phyloP scores from a whole-genome alignment of 306 rosid species.

The Vachellia collinsii region DNA sequence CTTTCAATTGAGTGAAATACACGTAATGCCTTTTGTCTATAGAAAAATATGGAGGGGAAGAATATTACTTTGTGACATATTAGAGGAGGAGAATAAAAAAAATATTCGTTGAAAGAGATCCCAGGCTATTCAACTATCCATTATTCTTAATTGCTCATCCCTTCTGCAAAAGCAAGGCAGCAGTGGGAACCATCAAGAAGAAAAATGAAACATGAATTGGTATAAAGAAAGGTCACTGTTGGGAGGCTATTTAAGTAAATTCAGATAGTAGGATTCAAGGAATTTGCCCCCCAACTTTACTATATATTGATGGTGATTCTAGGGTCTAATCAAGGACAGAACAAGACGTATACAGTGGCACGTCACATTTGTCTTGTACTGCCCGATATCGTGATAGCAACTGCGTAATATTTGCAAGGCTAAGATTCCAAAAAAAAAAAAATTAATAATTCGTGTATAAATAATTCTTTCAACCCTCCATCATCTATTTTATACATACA shows the following conservation, averaged over 20 bases:
- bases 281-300: neutral
- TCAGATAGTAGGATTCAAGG: neutral
- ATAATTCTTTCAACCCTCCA: no score
- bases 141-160: no score
- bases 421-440: no score
- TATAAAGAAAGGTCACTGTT: neutral
- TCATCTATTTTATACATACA: no score
- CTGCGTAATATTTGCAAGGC: neutral
- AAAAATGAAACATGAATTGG: neutral
- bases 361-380: neutral
- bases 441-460: no score
- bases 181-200: no score
- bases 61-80: neutral
- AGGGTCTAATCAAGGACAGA: neutral
- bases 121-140: no score
- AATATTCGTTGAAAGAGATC: no score
- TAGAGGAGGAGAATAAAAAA: neutral
- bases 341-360: neutral
- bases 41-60: neutral
- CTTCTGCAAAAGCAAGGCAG: no score
- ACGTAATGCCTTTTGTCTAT: neutral
- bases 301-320: neutral
- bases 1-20: no score
- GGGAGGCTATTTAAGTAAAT: neutral
- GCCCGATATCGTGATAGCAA: neutral